Percentiles rank a stretch among this genome's conserved stretches.
These are phyloP conservation scores for Pichia sporocuriosa DNA, from an alignment of 805 yeast genomes.

Conservation along the genomic window DNA sequence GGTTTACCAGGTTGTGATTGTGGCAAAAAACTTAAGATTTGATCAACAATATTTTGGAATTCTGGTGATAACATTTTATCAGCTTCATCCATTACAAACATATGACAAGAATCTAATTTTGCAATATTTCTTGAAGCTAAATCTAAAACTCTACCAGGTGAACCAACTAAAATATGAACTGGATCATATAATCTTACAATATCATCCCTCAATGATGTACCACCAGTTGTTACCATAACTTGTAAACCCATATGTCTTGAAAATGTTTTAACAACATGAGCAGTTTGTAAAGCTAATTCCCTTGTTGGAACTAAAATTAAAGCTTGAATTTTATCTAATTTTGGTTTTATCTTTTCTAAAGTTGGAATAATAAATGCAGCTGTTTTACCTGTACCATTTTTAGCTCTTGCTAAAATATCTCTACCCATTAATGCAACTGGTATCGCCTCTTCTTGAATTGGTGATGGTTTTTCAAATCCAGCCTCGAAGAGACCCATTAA, in stretches of 20 bases:
- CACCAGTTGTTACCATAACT: conserved; percentile 98
- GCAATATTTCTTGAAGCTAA: conserved; percentile 84
- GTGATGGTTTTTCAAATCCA: conserved; percentile 96
- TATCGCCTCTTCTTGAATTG: conserved; percentile 94
- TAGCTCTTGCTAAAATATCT: conserved; percentile 95
- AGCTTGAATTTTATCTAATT: conserved; percentile 79
- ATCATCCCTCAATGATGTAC: conserved; percentile 90
- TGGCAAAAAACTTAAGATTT: conserved; percentile 78
- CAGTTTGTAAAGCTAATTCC: conserved; percentile 95
- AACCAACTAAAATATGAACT: conserved; percentile 92
- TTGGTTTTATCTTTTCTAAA: conserved; percentile 81
- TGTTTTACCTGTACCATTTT: conserved; percentile 97
- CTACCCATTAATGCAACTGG: conserved; percentile 94
- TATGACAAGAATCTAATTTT: conserved; percentile 76
- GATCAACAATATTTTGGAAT: conserved; percentile 80
- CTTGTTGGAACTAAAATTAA: conserved; percentile 94
- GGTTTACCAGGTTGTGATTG: conserved; percentile 26
- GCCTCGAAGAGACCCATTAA: conserved; percentile 99
- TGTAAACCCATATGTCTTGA: conserved; percentile 90
- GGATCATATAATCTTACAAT: conserved; percentile 87
- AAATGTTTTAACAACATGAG: conserved; percentile 92
- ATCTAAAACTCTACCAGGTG: conserved; percentile 96
- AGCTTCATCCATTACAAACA: conserved; percentile 97
- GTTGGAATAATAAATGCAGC: conserved; percentile 96
- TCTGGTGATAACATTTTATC: conserved; percentile 93